Conservation (phyloP, 345 rosid species). For the Citrus australasica region DNA sequence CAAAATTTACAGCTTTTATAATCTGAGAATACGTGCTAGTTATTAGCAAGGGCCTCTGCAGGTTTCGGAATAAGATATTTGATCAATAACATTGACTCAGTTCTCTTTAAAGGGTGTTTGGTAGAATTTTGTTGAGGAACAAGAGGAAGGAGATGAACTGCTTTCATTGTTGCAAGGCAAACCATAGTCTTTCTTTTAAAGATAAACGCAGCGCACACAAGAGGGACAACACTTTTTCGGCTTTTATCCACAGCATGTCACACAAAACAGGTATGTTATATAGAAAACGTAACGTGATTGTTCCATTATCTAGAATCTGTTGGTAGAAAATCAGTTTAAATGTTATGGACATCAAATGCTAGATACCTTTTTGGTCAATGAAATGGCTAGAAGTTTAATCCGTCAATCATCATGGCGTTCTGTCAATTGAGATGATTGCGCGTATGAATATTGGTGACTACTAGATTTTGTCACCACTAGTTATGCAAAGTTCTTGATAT, state of each 20-base stretch:
- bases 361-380: background rate
- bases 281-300: background rate
- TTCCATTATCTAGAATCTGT: background rate
- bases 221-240: constrained; percentile 9
- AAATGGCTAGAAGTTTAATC: background rate
- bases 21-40: too few relatives aligned
- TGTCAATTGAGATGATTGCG: background rate
- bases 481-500: background rate
- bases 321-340: background rate
- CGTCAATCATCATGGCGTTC: background rate
- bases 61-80: too few relatives aligned
- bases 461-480: background rate
- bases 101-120: too few relatives aligned
- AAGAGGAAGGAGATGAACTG: constrained; percentile 7
- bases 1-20: background rate
- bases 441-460: background rate
- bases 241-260: constrained; percentile 26
- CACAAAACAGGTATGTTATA: constrained; percentile 24
- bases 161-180: constrained; percentile 11
- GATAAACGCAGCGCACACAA: background rate
- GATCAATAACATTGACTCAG: too few relatives aligned
- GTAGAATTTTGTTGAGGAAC: background rate
- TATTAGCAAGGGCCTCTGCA: too few relatives aligned
- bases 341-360: background rate
- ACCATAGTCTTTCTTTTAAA: background rate